These are phyloP conservation scores for Penicillium steckii DNA, from an alignment of 495 filamentous ascomycete genomes.

Conservation along the genomic window DNA sequence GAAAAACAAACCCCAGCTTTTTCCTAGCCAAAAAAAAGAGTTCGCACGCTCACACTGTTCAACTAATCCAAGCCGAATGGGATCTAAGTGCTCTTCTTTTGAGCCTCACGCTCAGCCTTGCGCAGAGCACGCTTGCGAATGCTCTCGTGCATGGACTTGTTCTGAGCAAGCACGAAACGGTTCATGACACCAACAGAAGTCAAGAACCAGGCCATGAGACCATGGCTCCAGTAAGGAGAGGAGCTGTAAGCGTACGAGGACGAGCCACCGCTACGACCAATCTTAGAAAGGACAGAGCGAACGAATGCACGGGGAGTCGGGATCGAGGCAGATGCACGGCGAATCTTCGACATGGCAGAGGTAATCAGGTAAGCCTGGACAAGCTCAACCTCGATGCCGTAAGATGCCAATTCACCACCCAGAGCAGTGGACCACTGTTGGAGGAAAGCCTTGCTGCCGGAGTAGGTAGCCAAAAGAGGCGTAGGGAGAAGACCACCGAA, in stretches of 20 bases:
- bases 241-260: constrained; percentile 75
- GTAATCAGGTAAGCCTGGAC: constrained; percentile 90
- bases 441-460: constrained; percentile 95
- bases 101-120: constrained; percentile 78
- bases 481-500: constrained; percentile 90
- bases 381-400: constrained; percentile 81
- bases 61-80: not conserved
- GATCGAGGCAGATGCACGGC: constrained; percentile 69
- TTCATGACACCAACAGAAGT: constrained; percentile 69
- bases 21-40: not conserved
- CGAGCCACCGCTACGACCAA: constrained; percentile 75
- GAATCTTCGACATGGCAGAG: constrained; percentile 94
- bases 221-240: constrained; percentile 92
- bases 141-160: constrained; percentile 76
- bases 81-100: constrained; percentile 44
- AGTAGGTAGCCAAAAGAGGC: constrained; percentile 93
- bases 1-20: not conserved
- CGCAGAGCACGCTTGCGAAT: constrained; percentile 86
- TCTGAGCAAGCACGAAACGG: constrained; percentile 59
- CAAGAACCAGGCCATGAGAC: constrained; percentile 80
- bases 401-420: constrained; percentile 73
- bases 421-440: constrained; percentile 93
- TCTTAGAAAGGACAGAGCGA: constrained; percentile 69
- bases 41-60: not conserved
- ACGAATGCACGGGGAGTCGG: constrained; percentile 85